Conservation (phyloP, 2,329 filamentous ascomycete genomes). For the Lachnellula occidentalis region DNA sequence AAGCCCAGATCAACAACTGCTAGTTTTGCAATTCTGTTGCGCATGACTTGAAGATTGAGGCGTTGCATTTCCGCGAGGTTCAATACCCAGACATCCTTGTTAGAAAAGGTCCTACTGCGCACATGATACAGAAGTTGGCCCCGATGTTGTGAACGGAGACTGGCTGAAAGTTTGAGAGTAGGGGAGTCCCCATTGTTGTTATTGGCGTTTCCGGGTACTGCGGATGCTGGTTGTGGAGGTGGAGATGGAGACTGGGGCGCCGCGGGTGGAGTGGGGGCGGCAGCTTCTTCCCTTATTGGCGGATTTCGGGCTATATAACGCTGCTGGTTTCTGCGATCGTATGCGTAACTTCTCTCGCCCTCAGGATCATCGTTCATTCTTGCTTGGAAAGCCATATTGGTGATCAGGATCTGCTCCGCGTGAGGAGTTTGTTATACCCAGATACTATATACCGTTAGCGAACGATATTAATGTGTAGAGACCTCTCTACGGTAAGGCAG, state of each 20-base stretch:
- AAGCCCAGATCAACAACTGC: not conserved
- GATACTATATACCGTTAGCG: too few relatives aligned
- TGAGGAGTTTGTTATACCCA: too few relatives aligned
- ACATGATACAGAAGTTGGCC: not conserved
- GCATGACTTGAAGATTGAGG: not conserved
- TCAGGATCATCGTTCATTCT: too few relatives aligned
- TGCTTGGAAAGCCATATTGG: too few relatives aligned
- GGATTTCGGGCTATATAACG: too few relatives aligned
- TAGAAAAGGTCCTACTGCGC: not conserved
- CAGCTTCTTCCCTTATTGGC: too few relatives aligned
- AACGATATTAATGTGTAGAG: too few relatives aligned
- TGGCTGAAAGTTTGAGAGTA: not conserved
- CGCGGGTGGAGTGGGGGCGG: too few relatives aligned
- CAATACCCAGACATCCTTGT: not conserved
- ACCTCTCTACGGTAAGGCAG: too few relatives aligned
- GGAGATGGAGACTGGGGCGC: not conserved
- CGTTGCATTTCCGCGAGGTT: not conserved
- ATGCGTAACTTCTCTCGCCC: too few relatives aligned
- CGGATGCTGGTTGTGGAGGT: not conserved
- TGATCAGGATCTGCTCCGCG: too few relatives aligned
- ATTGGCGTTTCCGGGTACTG: not conserved
- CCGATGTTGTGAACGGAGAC: not conserved
- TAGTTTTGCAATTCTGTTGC: not conserved
- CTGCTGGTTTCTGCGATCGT: too few relatives aligned
- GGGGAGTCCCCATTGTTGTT: not conserved